These are phyloP conservation scores for Myxozyma neotropica DNA, from an alignment of 805 yeast species.

Conservation along the genomic window DNA sequence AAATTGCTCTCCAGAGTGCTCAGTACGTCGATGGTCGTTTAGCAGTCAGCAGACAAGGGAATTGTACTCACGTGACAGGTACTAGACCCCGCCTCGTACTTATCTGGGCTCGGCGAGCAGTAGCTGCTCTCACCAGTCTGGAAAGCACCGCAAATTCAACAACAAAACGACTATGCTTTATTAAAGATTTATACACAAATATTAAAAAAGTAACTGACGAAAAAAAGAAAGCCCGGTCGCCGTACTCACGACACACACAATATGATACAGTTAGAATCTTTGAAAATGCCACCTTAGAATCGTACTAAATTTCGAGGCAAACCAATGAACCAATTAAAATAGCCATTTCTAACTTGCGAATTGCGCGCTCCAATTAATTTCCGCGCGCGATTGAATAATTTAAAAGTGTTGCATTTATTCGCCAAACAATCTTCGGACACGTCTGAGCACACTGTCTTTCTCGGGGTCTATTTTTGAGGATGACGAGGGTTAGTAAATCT, in stretches of 20 bases:
- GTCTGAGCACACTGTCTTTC: slow-evolving; percentile 90
- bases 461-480: slow-evolving; percentile 68
- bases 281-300: background rate
- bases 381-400: background rate
- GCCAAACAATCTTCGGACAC: slow-evolving; percentile 93
- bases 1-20: background rate
- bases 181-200: slow-evolving; percentile 11
- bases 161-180: slow-evolving; percentile 6
- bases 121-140: too few relatives aligned
- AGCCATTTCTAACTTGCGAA: background rate
- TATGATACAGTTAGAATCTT: slow-evolving; percentile 11
- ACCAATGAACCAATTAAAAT: background rate
- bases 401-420: slow-evolving; percentile 51
- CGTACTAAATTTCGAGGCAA: background rate
- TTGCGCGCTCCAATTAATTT: background rate
- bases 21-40: background rate
- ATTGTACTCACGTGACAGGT: background rate
- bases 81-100: background rate
- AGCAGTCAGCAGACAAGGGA: background rate
- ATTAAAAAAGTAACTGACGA: background rate
- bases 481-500: background rate
- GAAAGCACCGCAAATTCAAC: too few relatives aligned
- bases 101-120: background rate
- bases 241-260: background rate
- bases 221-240: background rate